phyloP scores from a whole-genome alignment of 2,329 filamentous ascomycete species.

The Drechslera avenae region DNA sequence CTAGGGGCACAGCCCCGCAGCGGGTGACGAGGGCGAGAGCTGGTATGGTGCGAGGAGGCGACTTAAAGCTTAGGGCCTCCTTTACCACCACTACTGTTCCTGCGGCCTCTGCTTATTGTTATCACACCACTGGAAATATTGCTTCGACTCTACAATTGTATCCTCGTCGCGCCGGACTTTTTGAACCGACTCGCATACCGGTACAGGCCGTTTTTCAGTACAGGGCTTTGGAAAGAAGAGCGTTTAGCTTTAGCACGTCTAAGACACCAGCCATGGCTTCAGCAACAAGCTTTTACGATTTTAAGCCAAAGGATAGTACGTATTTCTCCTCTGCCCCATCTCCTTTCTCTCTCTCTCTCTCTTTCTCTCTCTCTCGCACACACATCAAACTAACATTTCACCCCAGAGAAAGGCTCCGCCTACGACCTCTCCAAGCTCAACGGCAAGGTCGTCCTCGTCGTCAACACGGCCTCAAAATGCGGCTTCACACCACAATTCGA shows the following conservation, averaged over 20 bases:
- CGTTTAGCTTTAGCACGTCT: too few relatives aligned
- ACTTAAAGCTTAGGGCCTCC: too few relatives aligned
- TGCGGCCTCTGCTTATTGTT: too few relatives aligned
- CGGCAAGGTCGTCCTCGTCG: conserved; percentile 91
- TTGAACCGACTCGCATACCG: too few relatives aligned
- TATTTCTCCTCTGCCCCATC: conserved; percentile 26
- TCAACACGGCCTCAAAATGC: conserved; percentile 99
- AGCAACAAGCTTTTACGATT: conserved; percentile 78
- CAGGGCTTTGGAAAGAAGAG: too few relatives aligned
- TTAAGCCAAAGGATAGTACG: conserved; percentile 81
- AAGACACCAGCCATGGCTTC: conserved; percentile 62
- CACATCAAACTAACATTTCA: neutral
- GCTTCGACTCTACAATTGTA: neutral
- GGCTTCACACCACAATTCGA: conserved; percentile 97
- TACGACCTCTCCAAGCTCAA: conserved; percentile 73
- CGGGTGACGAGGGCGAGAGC: too few relatives aligned
- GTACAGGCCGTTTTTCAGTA: too few relatives aligned
- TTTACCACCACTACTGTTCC: too few relatives aligned
- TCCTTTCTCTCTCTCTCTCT: neutral
- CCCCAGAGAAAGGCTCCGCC: conserved; percentile 73
- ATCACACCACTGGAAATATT: too few relatives aligned
- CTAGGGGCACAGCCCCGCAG: too few relatives aligned
- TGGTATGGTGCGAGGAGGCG: too few relatives aligned
- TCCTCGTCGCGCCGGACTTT: too few relatives aligned
- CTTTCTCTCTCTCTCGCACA: neutral